Conservation (phyloP, 177 flowering plant genomes). For the Vitis hybrid region DNA sequence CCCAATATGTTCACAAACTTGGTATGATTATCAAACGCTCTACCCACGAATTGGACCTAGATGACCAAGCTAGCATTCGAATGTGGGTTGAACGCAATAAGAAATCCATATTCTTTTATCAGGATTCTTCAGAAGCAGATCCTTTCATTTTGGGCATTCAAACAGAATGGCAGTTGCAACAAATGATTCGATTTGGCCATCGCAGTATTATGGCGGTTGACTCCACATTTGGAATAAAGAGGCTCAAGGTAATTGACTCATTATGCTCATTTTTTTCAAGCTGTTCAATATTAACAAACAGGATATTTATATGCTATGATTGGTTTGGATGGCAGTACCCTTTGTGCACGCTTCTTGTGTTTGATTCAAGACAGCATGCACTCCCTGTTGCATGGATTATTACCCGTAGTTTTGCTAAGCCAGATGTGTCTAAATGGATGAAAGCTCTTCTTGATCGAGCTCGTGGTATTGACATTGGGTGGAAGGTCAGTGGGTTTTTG, state of each 20-base stretch:
- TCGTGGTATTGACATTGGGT: conserved; percentile 57
- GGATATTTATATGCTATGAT: conserved; percentile 12
- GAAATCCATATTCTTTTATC: conserved; percentile 79
- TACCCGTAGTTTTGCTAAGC: conserved; percentile 78
- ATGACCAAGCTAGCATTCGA: conserved; percentile 88
- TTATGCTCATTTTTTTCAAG: conserved; percentile 1
- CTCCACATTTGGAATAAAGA: conserved; percentile 92
- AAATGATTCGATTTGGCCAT: conserved; percentile 95
- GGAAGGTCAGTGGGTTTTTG: conserved; percentile 81
- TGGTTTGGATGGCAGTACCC: conserved; percentile 68
- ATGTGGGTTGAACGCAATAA: conserved; percentile 90
- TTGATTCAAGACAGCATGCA: conserved; percentile 95
- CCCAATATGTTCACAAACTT: conserved; percentile 88
- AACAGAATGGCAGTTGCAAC: conserved; percentile 97
- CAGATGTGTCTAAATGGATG: conserved; percentile 92
- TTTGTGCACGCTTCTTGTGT: conserved; percentile 85
- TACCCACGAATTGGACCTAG: conserved; percentile 92
- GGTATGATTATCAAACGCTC: conserved; percentile 89
- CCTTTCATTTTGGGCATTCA: conserved; percentile 91
- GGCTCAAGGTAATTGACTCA: conserved; percentile 62
- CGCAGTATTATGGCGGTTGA: conserved; percentile 83
- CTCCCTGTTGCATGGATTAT: conserved; percentile 96
- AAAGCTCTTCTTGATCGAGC: conserved; percentile 77
- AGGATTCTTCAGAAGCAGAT: conserved; percentile 74
- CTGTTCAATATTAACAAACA: background rate